Evolutionary conservation across 371 early-diverging fungal genomes (phyloP).

Genomic region (Mortierella sp.): DNA sequence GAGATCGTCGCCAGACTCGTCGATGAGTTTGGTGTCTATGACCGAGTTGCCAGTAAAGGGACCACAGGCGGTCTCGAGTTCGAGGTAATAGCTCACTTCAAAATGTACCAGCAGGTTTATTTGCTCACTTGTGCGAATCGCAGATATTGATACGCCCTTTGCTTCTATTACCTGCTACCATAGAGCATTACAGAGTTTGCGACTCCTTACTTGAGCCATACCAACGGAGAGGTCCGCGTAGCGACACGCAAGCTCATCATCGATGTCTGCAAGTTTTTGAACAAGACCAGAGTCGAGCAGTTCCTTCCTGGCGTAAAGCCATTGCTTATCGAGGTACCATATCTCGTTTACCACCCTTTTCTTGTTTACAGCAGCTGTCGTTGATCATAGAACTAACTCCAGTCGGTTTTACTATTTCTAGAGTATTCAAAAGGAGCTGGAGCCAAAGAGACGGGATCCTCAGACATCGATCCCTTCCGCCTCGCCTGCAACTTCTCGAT

Average conservation of each 20-base stretch:
- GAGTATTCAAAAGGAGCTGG: constrained; percentile 51
- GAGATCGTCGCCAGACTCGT: constrained; percentile 69
- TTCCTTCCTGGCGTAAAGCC: constrained; percentile 55
- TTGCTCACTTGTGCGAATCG: no score
- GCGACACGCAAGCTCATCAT: constrained; percentile 73
- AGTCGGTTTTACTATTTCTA: neutral
- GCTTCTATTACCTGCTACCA: constrained; percentile 26
- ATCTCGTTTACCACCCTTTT: no score
- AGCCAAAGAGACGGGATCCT: constrained; percentile 28
- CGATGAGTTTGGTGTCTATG: constrained; percentile 62
- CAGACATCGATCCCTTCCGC: neutral
- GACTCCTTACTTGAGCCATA: constrained; percentile 72
- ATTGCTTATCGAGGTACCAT: constrained; percentile 47
- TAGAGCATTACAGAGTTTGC: constrained; percentile 71
- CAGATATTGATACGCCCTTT: neutral
- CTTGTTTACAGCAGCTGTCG: no score
- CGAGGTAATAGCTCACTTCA: constrained; percentile 22
- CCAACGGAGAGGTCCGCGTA: constrained; percentile 76
- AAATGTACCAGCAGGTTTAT: neutral
- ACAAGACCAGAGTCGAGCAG: constrained; percentile 56
- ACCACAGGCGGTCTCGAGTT: constrained; percentile 49
- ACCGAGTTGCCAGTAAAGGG: constrained; percentile 46
- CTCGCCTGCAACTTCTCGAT: constrained; percentile 18
- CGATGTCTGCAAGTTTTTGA: constrained; percentile 60
- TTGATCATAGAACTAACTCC: no score